These are phyloP conservation scores for Chaetoceros tenuissimus DNA, from an alignment of 108 stramenopile genomes.

Conservation along the genomic window DNA sequence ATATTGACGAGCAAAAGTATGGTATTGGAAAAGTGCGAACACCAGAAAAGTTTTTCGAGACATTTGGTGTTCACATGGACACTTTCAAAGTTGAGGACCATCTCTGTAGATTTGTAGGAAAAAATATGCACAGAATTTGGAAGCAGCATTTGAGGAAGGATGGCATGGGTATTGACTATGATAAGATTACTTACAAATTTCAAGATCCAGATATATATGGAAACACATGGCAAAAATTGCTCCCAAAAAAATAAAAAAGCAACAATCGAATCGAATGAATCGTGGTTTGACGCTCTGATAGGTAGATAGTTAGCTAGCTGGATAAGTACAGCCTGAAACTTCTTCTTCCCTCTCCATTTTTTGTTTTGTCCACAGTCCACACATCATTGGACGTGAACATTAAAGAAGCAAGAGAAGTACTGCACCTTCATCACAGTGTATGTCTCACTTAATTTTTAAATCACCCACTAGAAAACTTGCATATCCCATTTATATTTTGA, in stretches of 20 bases:
- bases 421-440: too few species aligned
- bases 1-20: slow-evolving; percentile 54
- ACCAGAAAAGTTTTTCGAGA: slow-evolving; percentile 62
- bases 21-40: slow-evolving; percentile 68
- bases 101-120: slow-evolving; percentile 83
- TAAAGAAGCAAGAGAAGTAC: too few species aligned
- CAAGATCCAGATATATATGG: slow-evolving; percentile 13
- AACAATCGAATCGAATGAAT: too few species aligned
- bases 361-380: too few species aligned
- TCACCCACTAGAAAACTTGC: too few species aligned
- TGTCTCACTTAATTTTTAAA: too few species aligned
- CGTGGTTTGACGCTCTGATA: too few species aligned
- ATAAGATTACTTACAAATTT: slow-evolving; percentile 34
- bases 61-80: slow-evolving; percentile 77
- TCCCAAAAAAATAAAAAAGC: not conserved
- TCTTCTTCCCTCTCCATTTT: too few species aligned
- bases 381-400: too few species aligned
- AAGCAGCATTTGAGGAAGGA: slow-evolving; percentile 25
- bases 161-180: slow-evolving; percentile 57
- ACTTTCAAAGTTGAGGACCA: slow-evolving; percentile 58
- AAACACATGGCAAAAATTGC: not conserved
- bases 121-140: slow-evolving; percentile 55
- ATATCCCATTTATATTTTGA: too few species aligned
- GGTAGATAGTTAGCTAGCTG: too few species aligned
- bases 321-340: too few species aligned